These are phyloP conservation scores for Alternaria triticimaculans DNA, from an alignment of 2,329 filamentous ascomycete genomes.

Conservation along the genomic window DNA sequence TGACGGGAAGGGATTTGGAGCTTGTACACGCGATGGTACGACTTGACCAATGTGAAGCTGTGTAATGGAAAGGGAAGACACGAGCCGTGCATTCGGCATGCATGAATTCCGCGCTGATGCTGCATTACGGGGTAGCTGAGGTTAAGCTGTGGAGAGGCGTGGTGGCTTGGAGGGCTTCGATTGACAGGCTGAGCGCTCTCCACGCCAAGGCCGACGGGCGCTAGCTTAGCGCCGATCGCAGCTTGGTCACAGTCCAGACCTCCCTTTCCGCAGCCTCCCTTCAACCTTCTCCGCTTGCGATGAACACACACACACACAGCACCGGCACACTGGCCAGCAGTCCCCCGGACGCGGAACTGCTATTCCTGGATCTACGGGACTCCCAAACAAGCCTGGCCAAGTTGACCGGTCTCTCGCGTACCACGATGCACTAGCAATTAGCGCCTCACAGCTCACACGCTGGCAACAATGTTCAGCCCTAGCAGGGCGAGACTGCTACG, in stretches of 20 bases:
- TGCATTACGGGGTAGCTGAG: background rate
- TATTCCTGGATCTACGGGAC: constrained; percentile 10
- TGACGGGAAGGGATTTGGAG: background rate
- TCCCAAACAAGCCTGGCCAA: background rate
- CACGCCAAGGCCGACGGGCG: constrained; percentile 1
- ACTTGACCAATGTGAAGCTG: background rate
- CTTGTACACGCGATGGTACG: background rate
- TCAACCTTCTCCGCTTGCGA: background rate
- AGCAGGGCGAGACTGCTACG: background rate
- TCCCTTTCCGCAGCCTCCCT: constrained; percentile 1
- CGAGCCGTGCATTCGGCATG: background rate
- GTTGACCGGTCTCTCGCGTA: constrained; percentile 15
- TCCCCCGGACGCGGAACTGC: background rate
- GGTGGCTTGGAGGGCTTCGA: constrained; percentile 1
- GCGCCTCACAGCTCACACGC: background rate
- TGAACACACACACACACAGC: background rate
- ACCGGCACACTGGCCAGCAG: background rate
- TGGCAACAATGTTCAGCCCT: background rate
- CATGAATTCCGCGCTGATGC: background rate
- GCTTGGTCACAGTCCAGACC: constrained; percentile 7
- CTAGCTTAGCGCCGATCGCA: constrained; percentile 7
- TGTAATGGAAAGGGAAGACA: background rate
- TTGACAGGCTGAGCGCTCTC: constrained; percentile 2
- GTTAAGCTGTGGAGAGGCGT: background rate
- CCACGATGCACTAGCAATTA: constrained; percentile 2